A percentile compares a stretch with the other conserved stretches of the same genome.
Evolutionary conservation across 2,329 filamentous ascomycete species (phyloP).

Genomic region (Hypoxylon sp.): DNA sequence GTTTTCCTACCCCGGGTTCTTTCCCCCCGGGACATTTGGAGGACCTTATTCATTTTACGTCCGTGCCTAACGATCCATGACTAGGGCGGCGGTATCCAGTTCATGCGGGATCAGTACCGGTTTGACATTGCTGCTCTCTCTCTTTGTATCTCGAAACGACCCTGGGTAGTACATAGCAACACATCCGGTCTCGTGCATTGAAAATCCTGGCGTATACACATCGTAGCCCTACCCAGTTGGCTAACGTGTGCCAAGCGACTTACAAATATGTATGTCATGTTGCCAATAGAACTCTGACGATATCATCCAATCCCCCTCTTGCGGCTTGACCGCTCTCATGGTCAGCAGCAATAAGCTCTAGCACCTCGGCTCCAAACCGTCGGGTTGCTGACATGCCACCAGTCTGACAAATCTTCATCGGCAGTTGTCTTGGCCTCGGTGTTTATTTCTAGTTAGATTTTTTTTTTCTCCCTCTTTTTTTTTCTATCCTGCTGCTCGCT

Average conservation of each 20-base stretch:
- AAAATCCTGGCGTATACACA: constrained; percentile 16
- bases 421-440: constrained; percentile 26
- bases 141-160: background rate
- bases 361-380: constrained; percentile 40
- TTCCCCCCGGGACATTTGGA: constrained; percentile 19
- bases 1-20: constrained; percentile 16
- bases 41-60: constrained; percentile 18
- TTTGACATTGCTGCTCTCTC: constrained; percentile 5
- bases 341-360: constrained; percentile 42
- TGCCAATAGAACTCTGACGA: constrained; percentile 9
- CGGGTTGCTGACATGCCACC: constrained; percentile 33
- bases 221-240: constrained; percentile 17
- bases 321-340: constrained; percentile 34
- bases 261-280: constrained; percentile 30
- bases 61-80: constrained; percentile 25
- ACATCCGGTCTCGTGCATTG: constrained; percentile 2
- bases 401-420: constrained; percentile 39
- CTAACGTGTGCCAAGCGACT: constrained; percentile 15
- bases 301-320: background rate
- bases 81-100: constrained; percentile 20
- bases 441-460: constrained; percentile 9
- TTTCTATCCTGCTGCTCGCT: background rate
- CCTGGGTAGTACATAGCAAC: background rate
- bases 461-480: background rate
- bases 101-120: constrained; percentile 38